These are phyloP conservation scores for Cichorium intybus DNA, from an alignment of 140 eudicot species.

Conservation along the genomic window DNA sequence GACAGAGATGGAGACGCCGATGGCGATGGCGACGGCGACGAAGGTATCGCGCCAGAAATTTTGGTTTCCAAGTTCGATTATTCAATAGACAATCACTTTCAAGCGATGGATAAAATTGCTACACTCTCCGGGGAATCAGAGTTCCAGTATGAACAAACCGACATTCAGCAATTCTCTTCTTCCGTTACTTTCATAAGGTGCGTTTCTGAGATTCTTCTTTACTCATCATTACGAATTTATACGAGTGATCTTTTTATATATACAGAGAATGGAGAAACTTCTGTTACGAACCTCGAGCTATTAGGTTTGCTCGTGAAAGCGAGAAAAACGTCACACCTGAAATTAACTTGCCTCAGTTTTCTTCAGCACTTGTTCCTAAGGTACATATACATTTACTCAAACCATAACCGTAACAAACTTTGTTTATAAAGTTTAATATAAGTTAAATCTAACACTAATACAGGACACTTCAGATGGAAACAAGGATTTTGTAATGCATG, in stretches of 20 bases:
- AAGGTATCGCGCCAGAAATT: conserved; percentile 24
- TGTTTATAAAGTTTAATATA: too few relatives aligned
- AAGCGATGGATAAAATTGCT: conserved; percentile 44
- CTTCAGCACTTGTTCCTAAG: conserved; percentile 84
- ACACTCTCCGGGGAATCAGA: conserved; percentile 48
- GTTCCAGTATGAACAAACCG: conserved; percentile 32
- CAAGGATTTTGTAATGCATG: conserved; percentile 82
- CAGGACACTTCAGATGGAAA: conserved; percentile 40
- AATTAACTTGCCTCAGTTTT: conserved; percentile 63
- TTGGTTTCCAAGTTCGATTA: conserved; percentile 52
- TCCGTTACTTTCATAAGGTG: conserved; percentile 76
- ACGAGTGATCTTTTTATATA: background rate
- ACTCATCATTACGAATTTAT: too few relatives aligned
- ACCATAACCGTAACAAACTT: too few relatives aligned
- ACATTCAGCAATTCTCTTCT: conserved; percentile 56
- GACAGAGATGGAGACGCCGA: conserved; percentile 5
- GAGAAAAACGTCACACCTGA: conserved; percentile 42
- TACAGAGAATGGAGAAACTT: conserved; percentile 84
- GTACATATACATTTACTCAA: conserved; percentile 27
- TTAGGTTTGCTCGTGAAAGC: conserved; percentile 61
- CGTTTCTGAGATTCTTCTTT: background rate
- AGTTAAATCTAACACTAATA: conserved; percentile 23
- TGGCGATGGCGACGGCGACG: conserved; percentile 2
- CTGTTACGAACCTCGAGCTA: conserved; percentile 51
- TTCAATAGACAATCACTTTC: conserved; percentile 71